Evolutionary conservation across 306 rosid genomes (phyloP), one percentile per base, ranked within the genome.

Genomic region (Betula pendula): DNA sequence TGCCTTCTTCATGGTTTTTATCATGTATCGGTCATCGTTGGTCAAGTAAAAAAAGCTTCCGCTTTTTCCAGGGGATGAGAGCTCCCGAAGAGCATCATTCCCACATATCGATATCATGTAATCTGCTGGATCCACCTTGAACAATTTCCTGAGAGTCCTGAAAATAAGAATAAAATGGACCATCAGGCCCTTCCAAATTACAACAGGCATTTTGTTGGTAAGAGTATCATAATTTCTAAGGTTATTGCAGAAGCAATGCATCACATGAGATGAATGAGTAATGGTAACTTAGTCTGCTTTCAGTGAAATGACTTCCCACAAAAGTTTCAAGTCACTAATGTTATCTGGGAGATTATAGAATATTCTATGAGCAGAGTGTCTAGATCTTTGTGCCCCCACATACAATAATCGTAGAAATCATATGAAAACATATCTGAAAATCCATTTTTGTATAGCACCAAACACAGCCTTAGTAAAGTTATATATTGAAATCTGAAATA

Each of bases 1-100:
- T 67, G 99, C 84, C 81, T 95, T 95, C 82, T 87, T 95, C 96
- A 95, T 87, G 50, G 99, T 95, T 83, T 95, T 95, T 47, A 95
- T 95, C 99, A 95, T 95, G 86, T 92, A 95, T 55, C 97, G 88
- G 50, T 95, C 99, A 73, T 95, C 97, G 31, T 90, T 75, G 31
- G 99, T 95, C 81, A 95, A 82, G 80, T 95, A 95, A 82, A 95
- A 95, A 81, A 95, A 95, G 81, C 99, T 95, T 81, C 99, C 97
- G 55, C 97, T 92, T 86, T 95, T 95, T 60, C 99, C 99, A 13
- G 99, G 99, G 35, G 99, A 92, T 9, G 97, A 90, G 51, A 95
- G 99, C 76, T 92, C 97, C 20, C 99, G 79, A 42, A 95, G 96
- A 20, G 99, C 99, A 3, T 92, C 97, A 74, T 92, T 84, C 43